Evolutionary conservation across 768 basidiomycete genomes (phyloP), one percentile per base, ranked within the genome.

Genomic region (Chalciporus sphaerocephalus): DNA sequence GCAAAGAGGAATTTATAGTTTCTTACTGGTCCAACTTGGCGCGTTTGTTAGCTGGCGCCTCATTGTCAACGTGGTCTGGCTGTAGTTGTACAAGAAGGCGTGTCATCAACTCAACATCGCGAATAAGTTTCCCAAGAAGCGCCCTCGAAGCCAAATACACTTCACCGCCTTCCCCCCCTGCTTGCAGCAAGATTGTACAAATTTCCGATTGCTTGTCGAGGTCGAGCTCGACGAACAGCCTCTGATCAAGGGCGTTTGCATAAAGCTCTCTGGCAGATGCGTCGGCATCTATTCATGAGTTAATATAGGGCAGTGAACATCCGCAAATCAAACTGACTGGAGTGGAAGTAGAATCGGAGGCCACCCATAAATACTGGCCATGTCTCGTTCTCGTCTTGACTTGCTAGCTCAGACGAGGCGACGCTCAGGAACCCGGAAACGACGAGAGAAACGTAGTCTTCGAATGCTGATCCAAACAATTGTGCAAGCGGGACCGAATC

Each of bases 11-110:
- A 35, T 20, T 16, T 17, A 16, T 17, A 25, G 75, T 25, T 50
- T 83, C 86, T 24, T 54, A 87, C 86, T 70, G 71, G 8, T 77
- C 69, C 6, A 80, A 61, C 58, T 81, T 88, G 9, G 73, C 69
- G 16, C 87, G 78, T 66, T 93, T 93, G 37, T 69, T 72, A 1
- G 77, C 75, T 12, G 79, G 80, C 8, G 75, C 67, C 12, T 66
- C 66, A 5, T 60, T 56, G 17, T 72, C 72, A 17, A 60, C 56
- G 2, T 69, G 61, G 16, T 58, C 56, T 2, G 81, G 83, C 45
- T 75, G 76, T 22, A 84, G 67, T 8, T 58, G 54, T 16, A 65
- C 55, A 6, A 89, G 67, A 13, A 91, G 67, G 21, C 72, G 72
- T 11, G 74, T 52, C 8, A 85, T 75, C 27, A 87, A 60, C 0